These are phyloP conservation scores for Chaetomiaceae sp. DNA, from an alignment of 2,329 filamentous ascomycete species.

Conservation along the genomic window DNA sequence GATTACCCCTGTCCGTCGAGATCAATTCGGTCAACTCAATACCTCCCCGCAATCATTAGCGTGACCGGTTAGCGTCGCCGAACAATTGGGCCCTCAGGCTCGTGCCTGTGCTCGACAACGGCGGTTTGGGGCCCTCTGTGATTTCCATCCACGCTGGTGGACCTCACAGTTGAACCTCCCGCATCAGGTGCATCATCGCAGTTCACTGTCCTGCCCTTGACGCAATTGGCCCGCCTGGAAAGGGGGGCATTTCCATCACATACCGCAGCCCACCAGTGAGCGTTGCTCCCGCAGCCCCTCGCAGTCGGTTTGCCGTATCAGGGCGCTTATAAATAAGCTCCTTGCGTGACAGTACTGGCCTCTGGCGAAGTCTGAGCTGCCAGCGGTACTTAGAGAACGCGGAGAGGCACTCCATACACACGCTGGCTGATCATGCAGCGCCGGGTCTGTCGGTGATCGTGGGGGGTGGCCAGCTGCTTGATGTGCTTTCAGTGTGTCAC, in stretches of 20 bases:
- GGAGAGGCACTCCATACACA: too few relatives aligned
- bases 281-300: too few relatives aligned
- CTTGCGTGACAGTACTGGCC: too few relatives aligned
- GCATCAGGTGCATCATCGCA: background rate
- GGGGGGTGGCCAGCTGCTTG: background rate
- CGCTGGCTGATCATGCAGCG: slow-evolving; percentile 3
- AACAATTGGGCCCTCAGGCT: background rate
- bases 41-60: too few relatives aligned
- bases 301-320: background rate
- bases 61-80: background rate
- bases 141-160: too few relatives aligned
- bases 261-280: background rate
- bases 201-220: background rate
- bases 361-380: too few relatives aligned
- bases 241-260: background rate
- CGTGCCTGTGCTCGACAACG: background rate
- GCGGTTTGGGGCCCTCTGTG: too few relatives aligned
- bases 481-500: slow-evolving; percentile 2
- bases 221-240: background rate
- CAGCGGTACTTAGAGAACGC: too few relatives aligned
- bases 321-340: background rate
- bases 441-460: background rate
- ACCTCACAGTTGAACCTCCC: too few relatives aligned
- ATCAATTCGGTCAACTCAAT: too few relatives aligned
- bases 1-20: too few relatives aligned